Evolutionary conservation across 768 basidiomycete species (phyloP), one percentile per base, ranked within the genome.

Genomic region (Boletus subcaerulescens): DNA sequence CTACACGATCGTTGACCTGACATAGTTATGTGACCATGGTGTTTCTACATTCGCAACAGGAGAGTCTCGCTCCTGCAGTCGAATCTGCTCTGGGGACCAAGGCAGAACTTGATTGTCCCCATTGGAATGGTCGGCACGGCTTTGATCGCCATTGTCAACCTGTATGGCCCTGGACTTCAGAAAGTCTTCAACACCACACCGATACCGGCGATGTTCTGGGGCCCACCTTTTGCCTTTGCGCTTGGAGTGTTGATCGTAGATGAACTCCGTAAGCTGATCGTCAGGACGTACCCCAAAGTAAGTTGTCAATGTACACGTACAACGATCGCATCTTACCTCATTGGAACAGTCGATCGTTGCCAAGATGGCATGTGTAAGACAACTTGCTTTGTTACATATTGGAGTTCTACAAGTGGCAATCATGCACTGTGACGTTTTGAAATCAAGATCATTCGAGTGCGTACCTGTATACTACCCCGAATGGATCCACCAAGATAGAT

Each of bases 161-260:
- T 77, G 35, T 77, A 80, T 36, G 79, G 77, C 2, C 69, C 63
- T 7, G 77, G 77, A 3, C 57, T 80, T n/a, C 75, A 79, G 49
- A 24, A 42, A 0, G 76, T 80, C 24, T 80, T 80, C 48, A 35
- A 32, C 3, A 80, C 78, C 4, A 62, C 73, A 2, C 74, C 75
- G 7, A 78, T 80, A 26, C 78, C 76, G 2, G 61, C 68, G 3
- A 77, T 74, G 73, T 80, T 78, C 63, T 80, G 79, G 79, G 70
- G 76, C 14, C 66, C 77, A 29, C 78, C 79, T 2, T 75, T 80
- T 50, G 69, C 64, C 3, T 77, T 80, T 36, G 79, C 75, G 2
- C 42, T 74, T 13, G 76, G 61, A 2, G 65, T 80, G 6, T 58
- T 80, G 50, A 62, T 61, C 6, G 59, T 78, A 43, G 79, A 80